These are phyloP conservation scores for Clavaria fumosa DNA, from an alignment of 768 basidiomycete genomes.

Conservation along the genomic window DNA sequence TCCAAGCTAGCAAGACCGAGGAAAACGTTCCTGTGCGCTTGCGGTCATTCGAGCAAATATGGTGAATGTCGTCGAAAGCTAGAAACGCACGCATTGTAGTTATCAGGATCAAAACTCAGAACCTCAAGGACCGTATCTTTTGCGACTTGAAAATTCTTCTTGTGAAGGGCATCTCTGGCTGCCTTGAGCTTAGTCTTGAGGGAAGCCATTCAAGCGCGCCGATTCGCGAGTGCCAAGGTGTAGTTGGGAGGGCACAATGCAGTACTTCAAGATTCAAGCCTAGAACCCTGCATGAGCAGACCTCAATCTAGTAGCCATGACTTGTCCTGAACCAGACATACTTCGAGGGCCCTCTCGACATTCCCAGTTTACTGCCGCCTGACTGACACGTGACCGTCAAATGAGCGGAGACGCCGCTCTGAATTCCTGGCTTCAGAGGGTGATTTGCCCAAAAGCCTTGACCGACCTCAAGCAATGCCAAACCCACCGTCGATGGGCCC, in stretches of 20 bases:
- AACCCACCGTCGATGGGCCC: conserved; percentile 79
- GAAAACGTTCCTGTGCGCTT: conserved; percentile 58
- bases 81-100: conserved; percentile 70
- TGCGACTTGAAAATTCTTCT: conserved; percentile 60
- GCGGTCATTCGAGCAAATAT: neutral
- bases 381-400: no score
- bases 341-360: neutral
- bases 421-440: no score
- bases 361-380: neutral
- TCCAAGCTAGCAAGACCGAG: conserved; percentile 69
- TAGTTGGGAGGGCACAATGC: no score
- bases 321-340: no score
- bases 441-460: no score
- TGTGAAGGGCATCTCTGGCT: conserved; percentile 57
- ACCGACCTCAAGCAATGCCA: no score
- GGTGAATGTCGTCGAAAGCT: no score
- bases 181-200: conserved; percentile 64
- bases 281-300: no score
- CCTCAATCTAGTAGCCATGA: no score
- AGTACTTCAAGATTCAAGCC: no score
- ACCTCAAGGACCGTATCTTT: conserved; percentile 50
- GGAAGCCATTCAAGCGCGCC: conserved; percentile 38
- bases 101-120: conserved; percentile 61
- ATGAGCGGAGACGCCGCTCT: no score
- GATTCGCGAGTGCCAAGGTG: no score